phyloP scores from a whole-genome alignment of 2,329 filamentous ascomycete species.

The Ophiostoma ulmi region DNA sequence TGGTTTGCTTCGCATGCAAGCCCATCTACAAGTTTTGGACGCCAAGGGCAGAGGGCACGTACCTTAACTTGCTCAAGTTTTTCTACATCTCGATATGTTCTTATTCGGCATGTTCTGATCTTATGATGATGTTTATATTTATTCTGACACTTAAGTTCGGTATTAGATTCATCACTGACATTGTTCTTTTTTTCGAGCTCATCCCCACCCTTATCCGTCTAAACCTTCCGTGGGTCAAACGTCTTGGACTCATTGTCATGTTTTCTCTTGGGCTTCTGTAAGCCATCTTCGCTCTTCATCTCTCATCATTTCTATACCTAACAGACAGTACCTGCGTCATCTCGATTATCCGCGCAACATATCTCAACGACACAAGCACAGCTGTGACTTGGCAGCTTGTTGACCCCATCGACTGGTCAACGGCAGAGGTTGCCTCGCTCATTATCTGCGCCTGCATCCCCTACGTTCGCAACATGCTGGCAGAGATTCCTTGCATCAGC shows the following conservation, averaged over 20 bases:
- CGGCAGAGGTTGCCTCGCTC: constrained; percentile 36
- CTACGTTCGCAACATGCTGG: constrained; percentile 21
- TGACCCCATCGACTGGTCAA: constrained; percentile 33
- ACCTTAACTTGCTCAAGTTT: constrained; percentile 8
- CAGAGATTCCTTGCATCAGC: constrained; percentile 20
- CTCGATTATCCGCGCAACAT: neutral
- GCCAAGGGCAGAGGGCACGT: constrained; percentile 3
- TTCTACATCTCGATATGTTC: neutral
- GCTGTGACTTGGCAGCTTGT: constrained; percentile 35
- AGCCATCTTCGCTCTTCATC: neutral
- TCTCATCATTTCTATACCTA: neutral
- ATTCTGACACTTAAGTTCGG: neutral
- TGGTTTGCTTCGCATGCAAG: constrained; percentile 20
- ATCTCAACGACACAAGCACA: constrained; percentile 11
- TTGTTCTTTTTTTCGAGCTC: neutral
- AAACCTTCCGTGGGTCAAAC: neutral
- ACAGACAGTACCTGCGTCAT: constrained; percentile 1
- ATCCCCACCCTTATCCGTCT: neutral
- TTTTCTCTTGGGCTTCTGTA: constrained; percentile 1
- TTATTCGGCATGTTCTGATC: too few species aligned
- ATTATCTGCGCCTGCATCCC: constrained; percentile 33
- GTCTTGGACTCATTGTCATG: constrained; percentile 2
- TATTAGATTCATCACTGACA: neutral
- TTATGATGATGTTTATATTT: too few species aligned
- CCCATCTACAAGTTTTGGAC: constrained; percentile 21